Conservation (phyloP, 257 asterid genomes). For the Solanum lignicaule region DNA sequence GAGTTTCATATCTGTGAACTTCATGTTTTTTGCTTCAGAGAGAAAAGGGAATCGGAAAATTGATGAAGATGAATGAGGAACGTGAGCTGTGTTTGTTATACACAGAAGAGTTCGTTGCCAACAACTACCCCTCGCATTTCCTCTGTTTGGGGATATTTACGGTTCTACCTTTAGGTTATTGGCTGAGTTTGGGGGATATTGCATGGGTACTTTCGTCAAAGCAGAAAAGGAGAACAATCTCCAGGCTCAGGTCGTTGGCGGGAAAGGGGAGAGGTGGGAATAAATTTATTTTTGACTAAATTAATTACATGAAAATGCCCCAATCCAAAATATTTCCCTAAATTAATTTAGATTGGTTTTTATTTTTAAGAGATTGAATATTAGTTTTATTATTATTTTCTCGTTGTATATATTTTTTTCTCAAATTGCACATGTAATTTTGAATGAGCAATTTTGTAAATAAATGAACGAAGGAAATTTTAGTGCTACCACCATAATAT, state of each 20-base stretch:
- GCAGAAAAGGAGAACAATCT: neutral
- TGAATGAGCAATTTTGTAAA: neutral
- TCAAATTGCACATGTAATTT: neutral
- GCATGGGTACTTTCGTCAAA: neutral
- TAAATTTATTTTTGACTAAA: neutral
- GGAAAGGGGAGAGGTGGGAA: neutral
- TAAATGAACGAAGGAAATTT: neutral
- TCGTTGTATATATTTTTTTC: neutral
- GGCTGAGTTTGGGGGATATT: neutral
- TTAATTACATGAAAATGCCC: too few species aligned
- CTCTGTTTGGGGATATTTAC: neutral
- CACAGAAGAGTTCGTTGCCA: neutral
- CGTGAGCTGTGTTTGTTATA: neutral
- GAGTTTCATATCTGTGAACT: neutral
- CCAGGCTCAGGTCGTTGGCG: neutral
- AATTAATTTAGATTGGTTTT: neutral
- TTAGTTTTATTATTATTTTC: neutral
- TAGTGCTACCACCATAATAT: neutral
- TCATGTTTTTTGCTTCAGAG: neutral
- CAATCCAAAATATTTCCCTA: neutral
- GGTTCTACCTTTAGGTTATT: neutral
- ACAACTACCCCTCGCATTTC: neutral
- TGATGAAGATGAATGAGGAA: neutral
- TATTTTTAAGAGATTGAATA: neutral
- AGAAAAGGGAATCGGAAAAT: neutral